These are phyloP conservation scores for Mrakia blollopis DNA, from an alignment of 768 basidiomycete species.

Conservation along the genomic window DNA sequence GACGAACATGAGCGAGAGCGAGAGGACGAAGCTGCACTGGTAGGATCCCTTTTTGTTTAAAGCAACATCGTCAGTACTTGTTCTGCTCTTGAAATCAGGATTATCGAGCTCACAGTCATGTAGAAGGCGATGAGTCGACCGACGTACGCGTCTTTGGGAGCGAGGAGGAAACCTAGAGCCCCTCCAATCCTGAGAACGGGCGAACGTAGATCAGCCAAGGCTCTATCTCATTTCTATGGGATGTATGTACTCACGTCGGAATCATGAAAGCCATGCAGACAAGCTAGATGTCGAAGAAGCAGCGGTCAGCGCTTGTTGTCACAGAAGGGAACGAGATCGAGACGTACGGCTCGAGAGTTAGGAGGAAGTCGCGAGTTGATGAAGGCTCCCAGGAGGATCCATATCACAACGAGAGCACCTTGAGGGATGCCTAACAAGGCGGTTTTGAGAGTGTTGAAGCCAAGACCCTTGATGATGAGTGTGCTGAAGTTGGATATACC, in stretches of 20 bases:
- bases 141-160: slow-evolving; percentile 41
- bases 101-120: slow-evolving; percentile 33
- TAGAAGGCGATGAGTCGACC: slow-evolving; percentile 45
- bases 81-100: not conserved
- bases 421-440: slow-evolving; percentile 44
- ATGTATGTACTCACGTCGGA: slow-evolving; percentile 33
- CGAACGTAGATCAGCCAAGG: too few relatives aligned
- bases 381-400: slow-evolving; percentile 40
- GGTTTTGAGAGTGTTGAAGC: slow-evolving; percentile 43
- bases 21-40: slow-evolving; percentile 43
- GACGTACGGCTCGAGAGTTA: slow-evolving; percentile 39
- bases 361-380: slow-evolving; percentile 40
- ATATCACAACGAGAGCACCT: slow-evolving; percentile 43
- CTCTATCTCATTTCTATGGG: too few relatives aligned
- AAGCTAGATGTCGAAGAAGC: not conserved
- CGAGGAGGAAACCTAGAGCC: slow-evolving; percentile 43
- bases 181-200: slow-evolving; percentile 42
- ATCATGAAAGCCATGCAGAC: slow-evolving; percentile 41
- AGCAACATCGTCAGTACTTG: too few relatives aligned
- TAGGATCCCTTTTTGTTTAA: slow-evolving; percentile 36
- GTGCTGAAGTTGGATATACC: slow-evolving; percentile 39
- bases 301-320: not conserved
- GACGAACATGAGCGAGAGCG: slow-evolving; percentile 33
- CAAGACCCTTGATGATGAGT: slow-evolving; percentile 42
- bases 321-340: not conserved